A percentile compares a stretch with the other conserved stretches of the same genome.
Conservation (phyloP, 331 rosid species). For the Dryas integrifolia region DNA sequence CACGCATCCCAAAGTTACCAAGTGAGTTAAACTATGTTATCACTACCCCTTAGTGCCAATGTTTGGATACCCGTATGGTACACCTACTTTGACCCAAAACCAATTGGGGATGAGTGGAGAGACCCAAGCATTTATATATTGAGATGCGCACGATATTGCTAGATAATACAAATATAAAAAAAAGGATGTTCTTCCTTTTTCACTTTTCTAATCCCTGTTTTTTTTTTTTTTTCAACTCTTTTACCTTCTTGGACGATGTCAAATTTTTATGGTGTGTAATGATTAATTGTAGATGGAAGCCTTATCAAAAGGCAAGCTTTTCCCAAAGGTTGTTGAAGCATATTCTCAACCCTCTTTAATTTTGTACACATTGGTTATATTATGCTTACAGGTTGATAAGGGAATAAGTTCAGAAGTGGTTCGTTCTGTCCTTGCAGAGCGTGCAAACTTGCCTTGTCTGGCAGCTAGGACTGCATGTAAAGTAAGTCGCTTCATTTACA, state of each 20-base stretch:
- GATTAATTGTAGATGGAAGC: slow-evolving; percentile 70
- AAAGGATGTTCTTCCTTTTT: too few relatives aligned
- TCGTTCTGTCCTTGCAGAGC: slow-evolving; percentile 72
- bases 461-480: slow-evolving; percentile 77
- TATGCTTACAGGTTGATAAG: slow-evolving; percentile 71
- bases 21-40: too few relatives aligned
- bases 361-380: slow-evolving; percentile 6
- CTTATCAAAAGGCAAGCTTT: slow-evolving; percentile 60
- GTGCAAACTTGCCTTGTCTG: slow-evolving; percentile 70
- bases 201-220: too few relatives aligned
- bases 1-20: too few relatives aligned
- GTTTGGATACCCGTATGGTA: too few relatives aligned
- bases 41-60: too few relatives aligned
- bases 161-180: too few relatives aligned
- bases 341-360: slow-evolving; percentile 60
- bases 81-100: too few relatives aligned
- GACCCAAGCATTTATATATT: too few relatives aligned
- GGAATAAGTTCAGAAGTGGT: slow-evolving; percentile 74
- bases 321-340: slow-evolving; percentile 82
- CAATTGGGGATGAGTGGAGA: too few relatives aligned
- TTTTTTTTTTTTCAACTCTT: too few relatives aligned
- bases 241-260: neutral
- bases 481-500: slow-evolving; percentile 39
- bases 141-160: too few relatives aligned
- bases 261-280: slow-evolving; percentile 24